Conservation (phyloP, 371 early-diverging fungal genomes). For the Umbelopsis sp. region DNA sequence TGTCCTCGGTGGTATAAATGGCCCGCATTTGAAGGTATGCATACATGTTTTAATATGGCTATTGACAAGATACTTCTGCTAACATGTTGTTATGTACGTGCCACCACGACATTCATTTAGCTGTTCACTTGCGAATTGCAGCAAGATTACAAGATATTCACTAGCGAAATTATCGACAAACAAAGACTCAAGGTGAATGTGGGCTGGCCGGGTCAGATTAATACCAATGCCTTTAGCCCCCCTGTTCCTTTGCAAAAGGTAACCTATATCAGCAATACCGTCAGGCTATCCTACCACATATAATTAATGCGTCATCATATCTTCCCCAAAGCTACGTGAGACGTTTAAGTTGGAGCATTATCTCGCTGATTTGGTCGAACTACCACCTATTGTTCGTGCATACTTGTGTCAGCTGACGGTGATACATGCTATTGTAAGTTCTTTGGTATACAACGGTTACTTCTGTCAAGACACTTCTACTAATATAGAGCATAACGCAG, state of each 20-base stretch:
- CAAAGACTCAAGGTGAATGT: conserved; percentile 62
- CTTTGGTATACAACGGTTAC: background rate
- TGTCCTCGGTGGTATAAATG: conserved; percentile 37
- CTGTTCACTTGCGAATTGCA: conserved; percentile 78
- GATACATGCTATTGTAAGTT: conserved; percentile 64
- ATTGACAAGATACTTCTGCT: background rate
- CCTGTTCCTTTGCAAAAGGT: conserved; percentile 51
- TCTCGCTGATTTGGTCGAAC: conserved; percentile 75
- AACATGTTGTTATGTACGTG: background rate
- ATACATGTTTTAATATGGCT: background rate
- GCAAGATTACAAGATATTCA: conserved; percentile 77
- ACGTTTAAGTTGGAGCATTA: conserved; percentile 75
- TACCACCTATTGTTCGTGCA: conserved; percentile 66
- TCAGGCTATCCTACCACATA: background rate
- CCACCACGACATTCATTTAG: conserved; percentile 76
- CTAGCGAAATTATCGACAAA: conserved; percentile 63
- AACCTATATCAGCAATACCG: background rate
- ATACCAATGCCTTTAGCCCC: conserved; percentile 37
- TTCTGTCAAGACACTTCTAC: background rate
- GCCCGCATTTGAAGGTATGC: conserved; percentile 50
- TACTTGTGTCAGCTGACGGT: conserved; percentile 63
- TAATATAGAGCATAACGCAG: conserved; percentile 3
- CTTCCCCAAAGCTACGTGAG: conserved; percentile 20
- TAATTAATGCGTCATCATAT: background rate
- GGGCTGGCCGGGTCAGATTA: conserved; percentile 46